phyloP scores from a whole-genome alignment of 345 rosid species.

The Hibiscus mutabilis region DNA sequence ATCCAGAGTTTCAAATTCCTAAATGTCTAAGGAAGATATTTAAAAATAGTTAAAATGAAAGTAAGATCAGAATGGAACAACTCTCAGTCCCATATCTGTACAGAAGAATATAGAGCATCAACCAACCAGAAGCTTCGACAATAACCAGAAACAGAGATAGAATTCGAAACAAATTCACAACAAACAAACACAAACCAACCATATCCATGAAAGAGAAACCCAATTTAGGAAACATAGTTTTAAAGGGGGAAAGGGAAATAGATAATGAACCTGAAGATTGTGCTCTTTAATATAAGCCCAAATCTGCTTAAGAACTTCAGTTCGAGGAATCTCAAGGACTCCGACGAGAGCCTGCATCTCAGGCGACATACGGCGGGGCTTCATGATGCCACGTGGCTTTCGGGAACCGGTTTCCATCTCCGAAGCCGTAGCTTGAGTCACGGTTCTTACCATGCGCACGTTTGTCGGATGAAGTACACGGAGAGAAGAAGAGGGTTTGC shows the following conservation, averaged over 20 bases:
- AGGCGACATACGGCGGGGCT: slow-evolving; percentile 73
- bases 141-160: not conserved
- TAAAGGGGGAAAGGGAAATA: not conserved
- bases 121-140: not conserved
- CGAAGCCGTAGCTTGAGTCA: slow-evolving; percentile 54
- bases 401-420: slow-evolving; percentile 47
- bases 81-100: not conserved
- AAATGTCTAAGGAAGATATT: not conserved
- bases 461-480: slow-evolving; percentile 12
- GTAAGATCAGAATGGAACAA: not conserved
- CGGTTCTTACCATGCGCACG: slow-evolving; percentile 31
- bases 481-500: slow-evolving; percentile 3
- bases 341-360: slow-evolving; percentile 88
- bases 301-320: slow-evolving; percentile 75
- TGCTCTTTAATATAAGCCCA: slow-evolving; percentile 85
- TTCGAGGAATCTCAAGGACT: slow-evolving; percentile 72
- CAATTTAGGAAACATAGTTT: not conserved
- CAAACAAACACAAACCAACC: too few species aligned
- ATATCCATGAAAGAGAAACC: not conserved
- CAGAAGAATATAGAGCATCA: not conserved
- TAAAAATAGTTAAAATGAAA: not conserved
- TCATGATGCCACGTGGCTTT: slow-evolving; percentile 77
- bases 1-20: not conserved
- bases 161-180: not conserved
- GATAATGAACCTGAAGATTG: slow-evolving; percentile 35